Base-by-base conservation (phyloP, 192 early-diverging fungal species). In the Cetraspora pellucida region DNA sequence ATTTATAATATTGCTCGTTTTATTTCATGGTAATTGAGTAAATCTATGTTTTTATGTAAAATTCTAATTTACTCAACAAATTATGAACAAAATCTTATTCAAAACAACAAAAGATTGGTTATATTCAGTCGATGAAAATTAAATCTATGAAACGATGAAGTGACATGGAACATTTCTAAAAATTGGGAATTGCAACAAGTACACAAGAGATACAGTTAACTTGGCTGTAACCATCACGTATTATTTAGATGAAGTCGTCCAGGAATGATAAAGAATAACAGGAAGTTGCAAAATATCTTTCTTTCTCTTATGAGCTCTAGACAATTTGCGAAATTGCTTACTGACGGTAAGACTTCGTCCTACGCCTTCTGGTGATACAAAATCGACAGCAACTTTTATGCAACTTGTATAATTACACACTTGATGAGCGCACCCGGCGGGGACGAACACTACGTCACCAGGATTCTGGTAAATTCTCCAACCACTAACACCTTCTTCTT, bases 401-500 rank as follows among this genome's bases (percentile, higher is more conserved):
- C 88, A 87, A 44, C 81, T 86, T 10, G 85, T 77, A 57, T 89
- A 86, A 77, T 92, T 93, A 74, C 86, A 85, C 17, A 93, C 92
- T 80, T 93, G 92, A 45, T 92, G 90, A 0, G 91, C 90, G 43
- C 85, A 90, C 8, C 93, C 93, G 13, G 91, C 93, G 0, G 93
- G 92, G 1, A 95, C 85, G 83, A 91, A 93, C 3, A 95, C 88
- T 0, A 90, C 87, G 79, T 95, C 93, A 13, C 92, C 92, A 0
- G 88, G 84, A 52, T 87, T 85, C 80, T 95, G 91, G 68, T 84
- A 84, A 0, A 95, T 60, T 17, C 89, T 83, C 81, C 87, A 91
- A 45, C 83, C 79, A 6, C 69, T 61, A 14, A 88, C 82, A 7
- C 82, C 85, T 19, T 85, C 74, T 19, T 72, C 45, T n/a, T 68